phyloP scores from a whole-genome alignment of 2,329 filamentous ascomycete genomes.

The Ophiostoma ulmi region DNA sequence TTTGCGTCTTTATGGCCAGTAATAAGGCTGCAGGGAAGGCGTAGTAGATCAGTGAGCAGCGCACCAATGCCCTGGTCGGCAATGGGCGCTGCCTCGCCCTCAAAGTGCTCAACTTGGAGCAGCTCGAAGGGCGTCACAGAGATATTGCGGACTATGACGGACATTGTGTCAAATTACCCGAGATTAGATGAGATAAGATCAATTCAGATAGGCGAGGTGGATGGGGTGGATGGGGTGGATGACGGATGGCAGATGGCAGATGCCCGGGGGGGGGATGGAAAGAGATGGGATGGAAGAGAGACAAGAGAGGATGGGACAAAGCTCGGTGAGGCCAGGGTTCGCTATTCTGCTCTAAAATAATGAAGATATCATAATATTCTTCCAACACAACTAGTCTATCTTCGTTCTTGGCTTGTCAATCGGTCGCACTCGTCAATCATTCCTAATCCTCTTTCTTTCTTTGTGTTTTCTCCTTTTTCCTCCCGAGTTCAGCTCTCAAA shows the following conservation, averaged over 20 bases:
- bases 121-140: slow-evolving; percentile 69
- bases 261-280: not conserved
- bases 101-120: slow-evolving; percentile 67
- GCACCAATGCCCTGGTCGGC: slow-evolving; percentile 41
- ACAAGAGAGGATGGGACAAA: not conserved
- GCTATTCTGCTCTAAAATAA: not conserved
- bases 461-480: slow-evolving; percentile 11
- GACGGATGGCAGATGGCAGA: not conserved
- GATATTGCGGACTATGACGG: slow-evolving; percentile 74
- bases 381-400: not conserved
- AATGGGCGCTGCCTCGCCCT: slow-evolving; percentile 42
- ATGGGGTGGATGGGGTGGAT: not conserved
- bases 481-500: not conserved
- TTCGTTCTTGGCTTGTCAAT: not conserved
- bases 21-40: slow-evolving; percentile 13
- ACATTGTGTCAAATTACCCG: not conserved
- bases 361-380: no score
- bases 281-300: not conserved
- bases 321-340: not conserved
- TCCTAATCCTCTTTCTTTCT: not conserved
- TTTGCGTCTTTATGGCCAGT: slow-evolving; percentile 30
- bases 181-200: no score
- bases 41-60: slow-evolving; percentile 34
- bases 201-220: no score
- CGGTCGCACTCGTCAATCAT: not conserved